Conservation (phyloP, 2,329 filamentous ascomycete species). For the Talaromyces pinophilus region DNA sequence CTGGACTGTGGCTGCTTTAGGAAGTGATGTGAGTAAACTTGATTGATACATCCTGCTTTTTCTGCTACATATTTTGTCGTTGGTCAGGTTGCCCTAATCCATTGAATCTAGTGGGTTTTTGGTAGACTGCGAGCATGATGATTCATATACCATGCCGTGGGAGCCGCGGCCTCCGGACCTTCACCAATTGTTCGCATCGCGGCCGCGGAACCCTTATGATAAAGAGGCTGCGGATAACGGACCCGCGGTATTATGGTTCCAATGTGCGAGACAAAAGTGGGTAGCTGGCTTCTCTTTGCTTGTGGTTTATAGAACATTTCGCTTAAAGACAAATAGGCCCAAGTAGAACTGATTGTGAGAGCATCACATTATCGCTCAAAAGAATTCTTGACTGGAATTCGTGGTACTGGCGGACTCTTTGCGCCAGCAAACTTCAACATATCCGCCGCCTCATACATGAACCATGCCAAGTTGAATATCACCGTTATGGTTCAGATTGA, state of each 20-base stretch:
- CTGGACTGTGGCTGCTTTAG: background rate
- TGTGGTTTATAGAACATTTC: background rate
- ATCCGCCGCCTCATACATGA: background rate
- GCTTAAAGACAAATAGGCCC: background rate
- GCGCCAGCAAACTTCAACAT: background rate
- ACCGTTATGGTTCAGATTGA: background rate
- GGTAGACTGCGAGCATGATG: background rate
- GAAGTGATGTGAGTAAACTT: background rate
- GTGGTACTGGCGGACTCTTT: background rate
- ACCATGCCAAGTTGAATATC: background rate
- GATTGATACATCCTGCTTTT: background rate
- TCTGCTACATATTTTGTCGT: background rate
- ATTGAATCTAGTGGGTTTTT: background rate
- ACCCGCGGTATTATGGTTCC: background rate
- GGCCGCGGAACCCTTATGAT: background rate
- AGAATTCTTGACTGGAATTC: background rate
- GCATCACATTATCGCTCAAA: background rate
- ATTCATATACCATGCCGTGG: background rate
- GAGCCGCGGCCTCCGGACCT: background rate
- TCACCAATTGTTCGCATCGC: background rate
- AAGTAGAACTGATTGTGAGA: background rate
- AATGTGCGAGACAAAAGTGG: background rate
- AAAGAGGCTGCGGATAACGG: background rate
- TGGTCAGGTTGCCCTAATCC: background rate
- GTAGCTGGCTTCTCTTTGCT: background rate